Evolutionary conservation across 1,139 yeast genomes (phyloP).

Genomic region (Eremothecium cymbalariae): DNA sequence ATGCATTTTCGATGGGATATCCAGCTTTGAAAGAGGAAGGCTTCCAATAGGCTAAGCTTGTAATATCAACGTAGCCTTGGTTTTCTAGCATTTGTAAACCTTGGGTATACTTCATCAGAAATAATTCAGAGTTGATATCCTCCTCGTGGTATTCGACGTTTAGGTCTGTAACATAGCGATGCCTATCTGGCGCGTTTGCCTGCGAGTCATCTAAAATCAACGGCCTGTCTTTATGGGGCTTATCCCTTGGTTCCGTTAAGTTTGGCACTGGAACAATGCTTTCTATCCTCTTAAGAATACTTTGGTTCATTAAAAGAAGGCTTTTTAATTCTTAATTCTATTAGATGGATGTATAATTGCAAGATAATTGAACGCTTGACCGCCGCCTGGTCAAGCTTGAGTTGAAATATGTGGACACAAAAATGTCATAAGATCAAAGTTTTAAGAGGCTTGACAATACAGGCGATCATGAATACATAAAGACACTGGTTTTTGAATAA

Average conservation of each 20-base stretch:
- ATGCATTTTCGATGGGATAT: conserved; percentile 57
- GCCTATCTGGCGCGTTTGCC: conserved; percentile 6
- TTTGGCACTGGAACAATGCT: conserved; percentile 2
- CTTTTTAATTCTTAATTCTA: too few relatives aligned
- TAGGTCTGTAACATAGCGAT: conserved; percentile 8
- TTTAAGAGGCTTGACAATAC: too few relatives aligned
- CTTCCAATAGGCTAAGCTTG: conserved; percentile 79
- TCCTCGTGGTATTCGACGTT: conserved; percentile 8
- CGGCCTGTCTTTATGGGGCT: conserved; percentile 2
- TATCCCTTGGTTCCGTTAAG: conserved; percentile 1
- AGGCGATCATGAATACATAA: too few relatives aligned
- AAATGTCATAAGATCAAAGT: too few relatives aligned
- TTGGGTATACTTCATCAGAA: conserved; percentile 15
- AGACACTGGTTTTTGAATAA: too few relatives aligned
- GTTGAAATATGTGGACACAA: too few relatives aligned
- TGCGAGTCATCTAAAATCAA: conserved; percentile 9
- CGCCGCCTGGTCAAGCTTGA: too few relatives aligned
- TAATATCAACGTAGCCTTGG: conserved; percentile 48
- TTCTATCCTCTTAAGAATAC: not conserved
- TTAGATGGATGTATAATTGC: too few relatives aligned
- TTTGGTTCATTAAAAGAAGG: conserved; percentile 2
- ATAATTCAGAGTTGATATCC: conserved; percentile 14
- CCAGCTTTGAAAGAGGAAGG: conserved; percentile 72
- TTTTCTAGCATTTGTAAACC: conserved; percentile 22
- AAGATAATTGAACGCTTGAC: too few relatives aligned